phyloP scores from a whole-genome alignment of 2,329 filamentous ascomycete species.

The Aureobasidium zeae region DNA sequence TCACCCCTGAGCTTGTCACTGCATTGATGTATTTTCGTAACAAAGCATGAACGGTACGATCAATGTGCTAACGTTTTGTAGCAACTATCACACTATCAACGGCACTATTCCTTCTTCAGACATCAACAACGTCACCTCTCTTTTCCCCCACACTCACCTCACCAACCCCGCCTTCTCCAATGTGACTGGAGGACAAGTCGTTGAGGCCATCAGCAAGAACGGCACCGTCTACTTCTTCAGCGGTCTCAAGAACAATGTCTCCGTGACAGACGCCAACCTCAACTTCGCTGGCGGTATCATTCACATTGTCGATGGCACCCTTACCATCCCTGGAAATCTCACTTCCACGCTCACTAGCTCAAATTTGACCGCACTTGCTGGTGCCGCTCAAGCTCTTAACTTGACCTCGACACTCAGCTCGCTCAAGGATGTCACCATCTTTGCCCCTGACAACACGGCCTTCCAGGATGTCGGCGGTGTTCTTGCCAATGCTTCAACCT shows the following conservation, averaged over 20 bases:
- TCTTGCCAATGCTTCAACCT: slow-evolving; percentile 38
- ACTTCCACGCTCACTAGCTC: slow-evolving; percentile 27
- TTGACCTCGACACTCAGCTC: slow-evolving; percentile 35
- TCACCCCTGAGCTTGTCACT: slow-evolving; percentile 28
- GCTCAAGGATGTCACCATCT: slow-evolving; percentile 49
- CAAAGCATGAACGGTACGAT: no score
- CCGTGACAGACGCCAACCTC: slow-evolving; percentile 38
- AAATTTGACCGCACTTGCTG: slow-evolving; percentile 33
- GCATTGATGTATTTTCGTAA: no score
- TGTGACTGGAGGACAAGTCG: slow-evolving; percentile 51
- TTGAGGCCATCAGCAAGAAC: slow-evolving; percentile 38
- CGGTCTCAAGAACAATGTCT: slow-evolving; percentile 42
- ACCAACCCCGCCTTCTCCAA: slow-evolving; percentile 46
- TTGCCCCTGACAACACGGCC: slow-evolving; percentile 53
- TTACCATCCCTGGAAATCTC: slow-evolving; percentile 31
- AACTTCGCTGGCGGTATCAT: slow-evolving; percentile 39
- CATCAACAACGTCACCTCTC: slow-evolving; percentile 29
- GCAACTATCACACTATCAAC: slow-evolving; percentile 50
- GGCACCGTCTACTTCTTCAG: slow-evolving; percentile 43
- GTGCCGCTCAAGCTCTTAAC: slow-evolving; percentile 33
- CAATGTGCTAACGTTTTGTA: no score
- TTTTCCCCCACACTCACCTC: slow-evolving; percentile 42
- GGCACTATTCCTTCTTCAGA: slow-evolving; percentile 37
- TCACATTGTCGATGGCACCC: slow-evolving; percentile 38
- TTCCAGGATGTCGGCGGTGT: slow-evolving; percentile 49